Percentiles rank a stretch among this genome's conserved stretches.
Conservation (phyloP, 2,329 filamentous ascomycete species). For the Aspergillus persii region DNA sequence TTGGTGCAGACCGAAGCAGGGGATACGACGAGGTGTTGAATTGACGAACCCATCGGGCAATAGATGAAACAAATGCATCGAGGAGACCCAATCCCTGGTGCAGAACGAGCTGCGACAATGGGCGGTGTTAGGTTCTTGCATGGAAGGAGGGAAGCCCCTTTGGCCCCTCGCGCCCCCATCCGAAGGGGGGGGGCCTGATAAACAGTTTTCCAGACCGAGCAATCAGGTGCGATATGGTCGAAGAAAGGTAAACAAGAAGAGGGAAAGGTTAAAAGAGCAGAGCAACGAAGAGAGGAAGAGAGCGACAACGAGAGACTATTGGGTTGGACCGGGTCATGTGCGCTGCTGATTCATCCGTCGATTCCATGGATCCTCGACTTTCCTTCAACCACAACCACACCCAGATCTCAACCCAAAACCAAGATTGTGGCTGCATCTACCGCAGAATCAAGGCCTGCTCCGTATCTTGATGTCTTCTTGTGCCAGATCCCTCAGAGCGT, state of each 20-base stretch:
- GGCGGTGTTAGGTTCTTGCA: conserved; percentile 8
- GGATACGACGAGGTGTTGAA: neutral
- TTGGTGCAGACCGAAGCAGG: conserved; percentile 4
- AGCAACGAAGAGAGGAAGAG: no score
- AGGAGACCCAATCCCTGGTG: conserved; percentile 12
- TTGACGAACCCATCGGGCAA: conserved; percentile 4
- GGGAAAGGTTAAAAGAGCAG: no score
- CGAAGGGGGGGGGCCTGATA: neutral
- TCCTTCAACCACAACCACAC: no score
- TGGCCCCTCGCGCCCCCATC: conserved; percentile 1
- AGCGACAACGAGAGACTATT: no score
- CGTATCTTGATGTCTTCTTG: no score
- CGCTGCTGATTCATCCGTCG: no score
- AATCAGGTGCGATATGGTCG: neutral
- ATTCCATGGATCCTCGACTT: no score
- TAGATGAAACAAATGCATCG: conserved; percentile 15
- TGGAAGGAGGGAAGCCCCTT: neutral
- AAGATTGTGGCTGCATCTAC: no score
- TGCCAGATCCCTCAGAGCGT: neutral
- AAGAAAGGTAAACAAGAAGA: no score
- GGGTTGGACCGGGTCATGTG: neutral
- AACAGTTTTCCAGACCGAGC: neutral
- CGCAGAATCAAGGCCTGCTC: no score
- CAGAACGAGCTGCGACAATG: conserved; percentile 1
- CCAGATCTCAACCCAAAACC: no score